Conservation (phyloP, 108 stramenopile genomes). For the Nitzschia palea region DNA sequence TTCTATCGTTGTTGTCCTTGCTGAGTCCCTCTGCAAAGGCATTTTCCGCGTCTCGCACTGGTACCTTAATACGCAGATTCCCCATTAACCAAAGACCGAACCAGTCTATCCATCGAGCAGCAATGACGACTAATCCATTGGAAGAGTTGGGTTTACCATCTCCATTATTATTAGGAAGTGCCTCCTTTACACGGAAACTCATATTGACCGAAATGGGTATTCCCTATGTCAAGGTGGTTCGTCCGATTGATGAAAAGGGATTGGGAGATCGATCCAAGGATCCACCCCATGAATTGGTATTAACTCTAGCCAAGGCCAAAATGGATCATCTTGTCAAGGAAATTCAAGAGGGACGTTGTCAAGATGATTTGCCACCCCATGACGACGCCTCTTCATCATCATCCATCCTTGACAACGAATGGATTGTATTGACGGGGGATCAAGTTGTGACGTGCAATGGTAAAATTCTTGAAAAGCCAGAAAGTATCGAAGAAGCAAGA, state of each 20-base stretch:
- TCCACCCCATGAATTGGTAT: slow-evolving; percentile 51
- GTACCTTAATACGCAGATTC: too few relatives aligned
- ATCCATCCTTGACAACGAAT: slow-evolving; percentile 20
- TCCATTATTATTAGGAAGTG: slow-evolving; percentile 74
- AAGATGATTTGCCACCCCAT: slow-evolving; percentile 32
- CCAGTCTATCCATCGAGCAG: too few relatives aligned
- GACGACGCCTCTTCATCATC: background rate
- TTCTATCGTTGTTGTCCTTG: too few relatives aligned
- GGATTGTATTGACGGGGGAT: slow-evolving; percentile 75
- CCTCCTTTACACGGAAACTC: slow-evolving; percentile 80
- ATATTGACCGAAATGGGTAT: slow-evolving; percentile 83
- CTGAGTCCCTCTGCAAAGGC: too few relatives aligned
- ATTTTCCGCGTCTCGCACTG: too few relatives aligned
- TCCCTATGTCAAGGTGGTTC: slow-evolving; percentile 54
- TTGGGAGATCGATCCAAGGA: slow-evolving; percentile 60
- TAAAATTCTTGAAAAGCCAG: slow-evolving; percentile 78
- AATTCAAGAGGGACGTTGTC: slow-evolving; percentile 39
- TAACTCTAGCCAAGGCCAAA: slow-evolving; percentile 71
- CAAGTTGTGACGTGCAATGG: slow-evolving; percentile 79
- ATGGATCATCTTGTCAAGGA: slow-evolving; percentile 62
- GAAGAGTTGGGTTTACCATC: slow-evolving; percentile 42
- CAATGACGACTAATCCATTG: background rate
- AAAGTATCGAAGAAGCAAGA: slow-evolving; percentile 64
- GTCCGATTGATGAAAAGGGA: slow-evolving; percentile 78
- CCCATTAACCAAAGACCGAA: too few relatives aligned